Evolutionary conservation across 306 rosid genomes (phyloP), one percentile per base, ranked within the genome.

Genomic region (Albizia julibrissin): DNA sequence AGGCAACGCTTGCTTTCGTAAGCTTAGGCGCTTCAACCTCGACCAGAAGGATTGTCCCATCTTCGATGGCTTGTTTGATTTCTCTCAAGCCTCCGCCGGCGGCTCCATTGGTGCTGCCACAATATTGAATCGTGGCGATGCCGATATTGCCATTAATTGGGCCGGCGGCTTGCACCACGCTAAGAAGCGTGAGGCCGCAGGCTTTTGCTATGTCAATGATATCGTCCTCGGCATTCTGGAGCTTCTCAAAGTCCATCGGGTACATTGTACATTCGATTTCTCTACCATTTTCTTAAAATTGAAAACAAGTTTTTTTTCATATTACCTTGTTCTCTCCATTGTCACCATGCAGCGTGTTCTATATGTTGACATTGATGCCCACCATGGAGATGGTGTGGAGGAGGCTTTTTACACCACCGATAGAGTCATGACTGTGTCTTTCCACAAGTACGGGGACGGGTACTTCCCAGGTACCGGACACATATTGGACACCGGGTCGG

Each of bases 361-460:
- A 21, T 37, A 37, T 6, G 40, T 37, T 37, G 40, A 37, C 40
- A 37, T 37, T 37, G 40, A 37, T 37, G 40, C 24, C 33, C 66
- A 59, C 66, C 66, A 59, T 59, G 66, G 66, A 4, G 66, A 59
- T 59, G 66, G 66, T 24, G 66, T 59, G 27, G 66, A 59, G 66
- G 66, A 59, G 33, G 66, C 66, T 1, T 59, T 59, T 24, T 59
- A 59, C 66, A 59, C 66, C 14, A 59, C 33, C 0, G 66, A 59
- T 59, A 59, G 66, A 59, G 66, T 59, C 29, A 59, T 24, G 66
- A 22, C 66, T 0, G 66, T 24, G 66, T 59, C 66, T 59, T 59
- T 59, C 24, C 66, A 59, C 5, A 59, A 59, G 33, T 59, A 59
- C 1, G 66, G 66, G 66, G 66, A 59, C 0, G 15, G 1, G 0